Evolutionary conservation across 2,329 filamentous ascomycete genomes (phyloP).

Genomic region (Aureobasidium sp.): DNA sequence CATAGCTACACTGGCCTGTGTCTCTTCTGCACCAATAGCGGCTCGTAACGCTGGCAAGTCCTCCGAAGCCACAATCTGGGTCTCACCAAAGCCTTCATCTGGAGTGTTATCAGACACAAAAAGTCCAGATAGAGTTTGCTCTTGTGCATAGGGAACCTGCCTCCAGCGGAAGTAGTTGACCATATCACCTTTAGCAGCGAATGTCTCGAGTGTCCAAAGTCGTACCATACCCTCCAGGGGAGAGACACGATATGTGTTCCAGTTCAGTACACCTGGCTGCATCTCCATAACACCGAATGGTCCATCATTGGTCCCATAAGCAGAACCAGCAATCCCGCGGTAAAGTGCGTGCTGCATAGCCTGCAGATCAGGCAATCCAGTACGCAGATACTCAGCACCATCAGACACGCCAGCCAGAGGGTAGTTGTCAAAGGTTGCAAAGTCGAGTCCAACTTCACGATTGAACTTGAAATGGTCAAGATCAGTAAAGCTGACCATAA

Average conservation of each 20-base stretch:
- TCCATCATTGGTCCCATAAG: slow-evolving; percentile 17
- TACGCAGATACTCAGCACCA: slow-evolving; percentile 21
- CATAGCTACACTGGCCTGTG: slow-evolving; percentile 20
- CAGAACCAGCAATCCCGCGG: slow-evolving; percentile 20
- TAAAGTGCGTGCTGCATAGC: slow-evolving; percentile 20
- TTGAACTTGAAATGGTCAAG: slow-evolving; percentile 23
- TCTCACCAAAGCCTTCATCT: slow-evolving; percentile 20
- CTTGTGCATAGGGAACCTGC: slow-evolving; percentile 21
- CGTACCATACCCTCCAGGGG: slow-evolving; percentile 22
- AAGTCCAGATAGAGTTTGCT: slow-evolving; percentile 21
- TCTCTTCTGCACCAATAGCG: background rate
- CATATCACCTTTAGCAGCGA: slow-evolving; percentile 21
- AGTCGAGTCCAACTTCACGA: slow-evolving; percentile 21
- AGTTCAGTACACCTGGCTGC: slow-evolving; percentile 23
- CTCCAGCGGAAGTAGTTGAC: slow-evolving; percentile 24
- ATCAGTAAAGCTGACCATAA: slow-evolving; percentile 22
- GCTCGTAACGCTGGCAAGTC: slow-evolving; percentile 17
- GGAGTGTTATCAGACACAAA: slow-evolving; percentile 19
- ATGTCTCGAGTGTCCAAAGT: slow-evolving; percentile 22
- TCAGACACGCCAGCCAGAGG: slow-evolving; percentile 20
- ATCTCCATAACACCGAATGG: slow-evolving; percentile 23
- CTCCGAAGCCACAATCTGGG: slow-evolving; percentile 17
- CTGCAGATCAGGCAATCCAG: slow-evolving; percentile 21
- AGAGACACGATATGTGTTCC: slow-evolving; percentile 22
- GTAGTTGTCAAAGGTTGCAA: slow-evolving; percentile 21